Percentiles rank a stretch among this genome's conserved stretches.
Evolutionary conservation across 2,329 filamentous ascomycete genomes (phyloP).

Genomic region (Onygenales sp.): DNA sequence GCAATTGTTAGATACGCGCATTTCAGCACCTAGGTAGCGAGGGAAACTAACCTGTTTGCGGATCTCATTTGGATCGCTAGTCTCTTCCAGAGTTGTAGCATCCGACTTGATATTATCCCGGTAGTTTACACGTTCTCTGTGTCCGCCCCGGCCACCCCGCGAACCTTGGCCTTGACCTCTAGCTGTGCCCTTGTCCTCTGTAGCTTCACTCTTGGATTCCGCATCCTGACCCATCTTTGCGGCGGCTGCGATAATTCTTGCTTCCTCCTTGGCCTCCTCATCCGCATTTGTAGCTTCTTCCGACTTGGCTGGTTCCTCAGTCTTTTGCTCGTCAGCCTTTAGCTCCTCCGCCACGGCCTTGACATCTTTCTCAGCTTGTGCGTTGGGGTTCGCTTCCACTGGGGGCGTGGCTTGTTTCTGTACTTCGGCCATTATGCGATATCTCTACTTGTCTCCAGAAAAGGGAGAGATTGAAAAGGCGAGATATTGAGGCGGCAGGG

Average conservation of each 20-base stretch:
- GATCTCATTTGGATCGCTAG: constrained; percentile 69
- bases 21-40: constrained; percentile 4
- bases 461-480: neutral
- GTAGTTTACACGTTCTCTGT: constrained; percentile 18
- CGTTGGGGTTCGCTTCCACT: constrained; percentile 23
- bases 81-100: constrained; percentile 56
- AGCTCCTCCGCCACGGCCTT: constrained; percentile 37
- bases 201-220: constrained; percentile 7
- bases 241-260: constrained; percentile 13
- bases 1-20: neutral
- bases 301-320: constrained; percentile 9
- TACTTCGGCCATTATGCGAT: constrained; percentile 26
- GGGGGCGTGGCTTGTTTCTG: constrained; percentile 21
- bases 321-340: constrained; percentile 23
- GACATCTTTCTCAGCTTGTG: constrained; percentile 37
- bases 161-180: constrained; percentile 22
- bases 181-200: constrained; percentile 11
- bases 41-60: constrained; percentile 55
- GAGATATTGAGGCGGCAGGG: neutral
- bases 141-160: constrained; percentile 18
- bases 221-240: constrained; percentile 13
- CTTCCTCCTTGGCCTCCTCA: constrained; percentile 26
- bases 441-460: neutral
- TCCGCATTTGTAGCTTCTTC: constrained; percentile 26
- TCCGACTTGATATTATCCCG: constrained; percentile 61